A percentile compares a stretch with the other conserved stretches of the same genome.
phyloP scores from a whole-genome alignment of 495 filamentous ascomycete species.

The Tuber borchii region DNA sequence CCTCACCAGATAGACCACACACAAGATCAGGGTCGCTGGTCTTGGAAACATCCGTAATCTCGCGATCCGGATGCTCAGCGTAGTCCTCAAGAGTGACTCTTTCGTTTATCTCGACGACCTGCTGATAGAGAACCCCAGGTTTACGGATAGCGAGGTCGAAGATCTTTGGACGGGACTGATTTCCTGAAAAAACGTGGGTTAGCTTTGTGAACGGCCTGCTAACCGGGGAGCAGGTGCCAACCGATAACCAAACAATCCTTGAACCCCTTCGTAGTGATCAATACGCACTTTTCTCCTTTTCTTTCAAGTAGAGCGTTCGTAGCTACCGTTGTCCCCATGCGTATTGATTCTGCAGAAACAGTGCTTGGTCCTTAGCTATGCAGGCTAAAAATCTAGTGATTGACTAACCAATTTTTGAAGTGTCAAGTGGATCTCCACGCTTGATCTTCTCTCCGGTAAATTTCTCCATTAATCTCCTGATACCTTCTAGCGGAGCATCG shows the following conservation, averaged over 20 bases:
- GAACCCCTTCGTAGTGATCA: slow-evolving; percentile 90
- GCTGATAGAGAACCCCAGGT: slow-evolving; percentile 70
- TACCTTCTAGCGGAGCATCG: slow-evolving; percentile 85
- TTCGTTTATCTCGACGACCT: slow-evolving; percentile 73
- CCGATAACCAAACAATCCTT: slow-evolving; percentile 84
- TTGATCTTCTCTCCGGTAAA: slow-evolving; percentile 71
- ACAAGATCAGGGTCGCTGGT: slow-evolving; percentile 53
- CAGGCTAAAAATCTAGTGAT: neutral
- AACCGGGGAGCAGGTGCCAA: slow-evolving; percentile 5
- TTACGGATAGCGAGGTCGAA: slow-evolving; percentile 76
- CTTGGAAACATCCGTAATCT: slow-evolving; percentile 48
- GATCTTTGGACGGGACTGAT: slow-evolving; percentile 75
- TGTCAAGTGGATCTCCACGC: slow-evolving; percentile 74
- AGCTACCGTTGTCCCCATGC: slow-evolving; percentile 86
- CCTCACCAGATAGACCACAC: slow-evolving; percentile 61
- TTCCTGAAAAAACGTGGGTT: slow-evolving; percentile 41
- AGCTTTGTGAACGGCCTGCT: neutral
- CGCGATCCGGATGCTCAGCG: slow-evolving; percentile 69
- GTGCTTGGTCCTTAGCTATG: neutral
- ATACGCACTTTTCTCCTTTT: slow-evolving; percentile 85
- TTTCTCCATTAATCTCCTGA: slow-evolving; percentile 77
- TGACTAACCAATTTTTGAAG: slow-evolving; percentile 65
- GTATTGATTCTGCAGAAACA: slow-evolving; percentile 59
- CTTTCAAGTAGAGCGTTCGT: slow-evolving; percentile 85
- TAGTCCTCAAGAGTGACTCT: slow-evolving; percentile 83